Percentiles rank a stretch among this genome's conserved stretches.
Evolutionary conservation across 768 basidiomycete genomes (phyloP).

Genomic region (Lyophyllum decastes): DNA sequence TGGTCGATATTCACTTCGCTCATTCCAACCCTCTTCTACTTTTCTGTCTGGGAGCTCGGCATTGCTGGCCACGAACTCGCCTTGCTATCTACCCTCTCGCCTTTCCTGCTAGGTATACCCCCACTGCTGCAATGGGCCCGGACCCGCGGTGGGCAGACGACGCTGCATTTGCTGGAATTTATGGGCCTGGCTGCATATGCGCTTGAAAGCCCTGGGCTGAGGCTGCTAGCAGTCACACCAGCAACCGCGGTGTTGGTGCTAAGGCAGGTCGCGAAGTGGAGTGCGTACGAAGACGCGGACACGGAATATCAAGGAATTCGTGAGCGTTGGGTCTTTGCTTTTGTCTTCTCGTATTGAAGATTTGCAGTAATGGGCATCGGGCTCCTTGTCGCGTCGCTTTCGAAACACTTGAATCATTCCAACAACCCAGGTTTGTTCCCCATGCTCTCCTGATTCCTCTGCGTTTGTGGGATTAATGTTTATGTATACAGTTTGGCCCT

Average conservation of each 20-base stretch:
- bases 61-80: conserved; percentile 82
- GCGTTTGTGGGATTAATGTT: neutral
- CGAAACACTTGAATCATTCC: conserved; percentile 77
- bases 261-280: conserved; percentile 56
- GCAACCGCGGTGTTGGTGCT: conserved; percentile 54
- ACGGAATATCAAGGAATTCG: conserved; percentile 49
- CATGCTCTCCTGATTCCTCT: too few species aligned
- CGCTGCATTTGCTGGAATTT: conserved; percentile 51
- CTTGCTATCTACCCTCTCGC: conserved; percentile 70
- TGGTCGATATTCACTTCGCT: conserved; percentile 85
- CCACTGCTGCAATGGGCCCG: conserved; percentile 45
- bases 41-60: conserved; percentile 89
- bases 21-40: conserved; percentile 84
- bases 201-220: conserved; percentile 48
- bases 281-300: conserved; percentile 29
- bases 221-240: conserved; percentile 57
- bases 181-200: conserved; percentile 55
- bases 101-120: conserved; percentile 54
- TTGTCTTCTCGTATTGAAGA: neutral
- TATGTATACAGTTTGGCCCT: conserved; percentile 67
- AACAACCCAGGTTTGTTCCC: conserved; percentile 68
- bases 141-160: conserved; percentile 48
- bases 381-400: conserved; percentile 61
- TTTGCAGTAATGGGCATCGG: conserved; percentile 64
- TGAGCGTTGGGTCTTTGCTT: conserved; percentile 29